These are phyloP conservation scores for Kernera saxatilis DNA, from an alignment of 345 rosid species.

Conservation along the genomic window DNA sequence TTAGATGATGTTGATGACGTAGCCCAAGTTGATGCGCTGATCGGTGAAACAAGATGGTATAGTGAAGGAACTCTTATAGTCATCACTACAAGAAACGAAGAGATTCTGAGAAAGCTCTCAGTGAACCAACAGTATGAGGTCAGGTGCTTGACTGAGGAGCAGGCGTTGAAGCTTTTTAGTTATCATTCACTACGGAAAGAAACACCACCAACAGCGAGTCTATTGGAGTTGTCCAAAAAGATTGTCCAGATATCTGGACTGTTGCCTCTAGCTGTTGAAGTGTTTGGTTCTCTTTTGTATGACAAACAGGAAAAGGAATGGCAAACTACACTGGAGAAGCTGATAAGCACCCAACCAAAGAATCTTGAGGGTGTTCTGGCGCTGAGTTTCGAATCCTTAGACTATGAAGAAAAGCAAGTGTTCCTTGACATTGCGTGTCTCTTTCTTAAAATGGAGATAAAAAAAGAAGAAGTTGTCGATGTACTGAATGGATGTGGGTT, in stretches of 20 bases:
- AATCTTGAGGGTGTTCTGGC: slow-evolving; percentile 41
- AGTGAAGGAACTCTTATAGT: slow-evolving; percentile 48
- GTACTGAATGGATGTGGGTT: slow-evolving; percentile 58
- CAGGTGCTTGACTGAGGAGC: slow-evolving; percentile 27
- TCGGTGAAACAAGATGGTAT: slow-evolving; percentile 43
- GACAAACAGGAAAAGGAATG: slow-evolving; percentile 47
- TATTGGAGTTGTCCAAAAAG: slow-evolving; percentile 31
- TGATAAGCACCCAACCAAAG: slow-evolving; percentile 23
- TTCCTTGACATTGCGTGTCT: slow-evolving; percentile 77
- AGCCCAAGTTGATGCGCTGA: slow-evolving; percentile 40
- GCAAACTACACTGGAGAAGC: slow-evolving; percentile 45
- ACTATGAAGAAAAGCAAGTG: slow-evolving; percentile 35
- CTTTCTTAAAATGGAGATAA: slow-evolving; percentile 39
- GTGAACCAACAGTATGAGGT: slow-evolving; percentile 45
- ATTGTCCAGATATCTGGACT: slow-evolving; percentile 42
- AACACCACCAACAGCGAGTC: slow-evolving; percentile 43
- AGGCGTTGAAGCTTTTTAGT: slow-evolving; percentile 50
- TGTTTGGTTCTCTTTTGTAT: slow-evolving; percentile 55
- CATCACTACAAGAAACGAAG: slow-evolving; percentile 52
- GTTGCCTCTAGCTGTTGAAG: slow-evolving; percentile 71
- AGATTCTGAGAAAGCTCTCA: slow-evolving; percentile 23
- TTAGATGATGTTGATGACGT: slow-evolving; percentile 53
- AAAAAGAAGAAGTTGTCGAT: slow-evolving; percentile 42
- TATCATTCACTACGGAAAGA: slow-evolving; percentile 54
- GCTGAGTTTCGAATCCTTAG: slow-evolving; percentile 54